A percentile compares a stretch with the other conserved stretches of the same genome.
phyloP scores from a whole-genome alignment of 2,329 filamentous ascomycete species.

The Akanthomyces uredinophilus region DNA sequence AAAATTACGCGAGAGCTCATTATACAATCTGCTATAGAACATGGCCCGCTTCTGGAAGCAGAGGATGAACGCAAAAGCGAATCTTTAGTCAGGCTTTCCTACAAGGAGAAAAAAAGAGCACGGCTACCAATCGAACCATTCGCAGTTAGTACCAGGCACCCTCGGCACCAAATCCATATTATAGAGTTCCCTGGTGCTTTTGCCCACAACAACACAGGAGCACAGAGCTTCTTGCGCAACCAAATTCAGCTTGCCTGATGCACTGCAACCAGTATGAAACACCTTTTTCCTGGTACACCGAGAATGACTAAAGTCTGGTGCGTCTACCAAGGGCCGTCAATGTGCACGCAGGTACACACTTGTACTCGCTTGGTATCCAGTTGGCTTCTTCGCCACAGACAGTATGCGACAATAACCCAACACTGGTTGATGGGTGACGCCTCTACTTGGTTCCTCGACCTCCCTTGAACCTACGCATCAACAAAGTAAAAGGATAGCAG shows the following conservation, averaged over 20 bases:
- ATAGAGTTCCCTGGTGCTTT: conserved; percentile 4
- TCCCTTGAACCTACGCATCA: background rate
- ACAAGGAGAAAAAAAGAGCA: background rate
- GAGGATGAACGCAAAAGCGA: background rate
- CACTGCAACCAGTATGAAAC: background rate
- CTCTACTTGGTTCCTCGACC: background rate
- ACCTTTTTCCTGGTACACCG: background rate
- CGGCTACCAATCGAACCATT: background rate
- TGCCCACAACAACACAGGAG: background rate
- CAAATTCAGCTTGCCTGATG: background rate
- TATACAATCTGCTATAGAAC: background rate
- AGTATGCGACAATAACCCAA: background rate
- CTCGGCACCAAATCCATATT: conserved; percentile 1
- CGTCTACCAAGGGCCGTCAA: background rate
- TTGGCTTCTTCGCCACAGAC: background rate
- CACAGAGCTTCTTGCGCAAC: background rate
- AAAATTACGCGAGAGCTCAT: background rate
- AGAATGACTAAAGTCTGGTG: background rate
- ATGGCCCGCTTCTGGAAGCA: background rate
- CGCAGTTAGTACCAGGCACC: background rate
- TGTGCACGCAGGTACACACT: background rate
- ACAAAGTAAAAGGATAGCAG: background rate
- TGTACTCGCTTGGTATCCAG: background rate
- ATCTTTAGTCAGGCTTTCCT: background rate
- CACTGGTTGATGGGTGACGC: too few species aligned